Evolutionary conservation across 176 grass and related monocot genomes (phyloP).

Genomic region (Elymus sibiricus): DNA sequence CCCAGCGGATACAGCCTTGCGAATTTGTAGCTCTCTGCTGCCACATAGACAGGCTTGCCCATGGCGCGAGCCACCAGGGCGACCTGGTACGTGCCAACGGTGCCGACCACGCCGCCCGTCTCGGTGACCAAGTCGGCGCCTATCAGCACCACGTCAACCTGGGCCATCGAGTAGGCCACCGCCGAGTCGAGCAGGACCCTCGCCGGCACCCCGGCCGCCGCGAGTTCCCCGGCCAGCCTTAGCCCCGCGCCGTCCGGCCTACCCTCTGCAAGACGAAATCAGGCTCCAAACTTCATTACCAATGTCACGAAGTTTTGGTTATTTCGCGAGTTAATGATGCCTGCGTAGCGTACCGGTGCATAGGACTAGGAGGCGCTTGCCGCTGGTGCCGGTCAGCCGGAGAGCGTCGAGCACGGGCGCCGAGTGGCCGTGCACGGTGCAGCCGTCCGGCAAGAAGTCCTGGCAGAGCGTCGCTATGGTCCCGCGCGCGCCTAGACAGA

Average conservation of each 20-base stretch:
- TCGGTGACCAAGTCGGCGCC: constrained; percentile 49
- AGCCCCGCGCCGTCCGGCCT: constrained; percentile 58
- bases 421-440: constrained; percentile 57
- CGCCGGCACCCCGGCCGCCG: constrained; percentile 43
- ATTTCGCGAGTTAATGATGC: not conserved
- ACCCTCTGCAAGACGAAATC: constrained; percentile 38
- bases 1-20: constrained; percentile 49
- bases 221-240: constrained; percentile 47
- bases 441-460: constrained; percentile 61
- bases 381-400: constrained; percentile 43
- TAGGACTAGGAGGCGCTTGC: constrained; percentile 48
- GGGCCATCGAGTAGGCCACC: constrained; percentile 52
- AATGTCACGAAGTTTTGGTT: not conserved
- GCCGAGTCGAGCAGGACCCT: constrained; percentile 58
- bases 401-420: constrained; percentile 48
- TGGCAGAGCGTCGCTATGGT: constrained; percentile 62
- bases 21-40: constrained; percentile 69
- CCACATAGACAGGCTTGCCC: constrained; percentile 59
- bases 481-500: constrained; percentile 22
- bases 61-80: constrained; percentile 57
- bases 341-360: constrained; percentile 36
- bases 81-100: constrained; percentile 65
- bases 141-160: constrained; percentile 55
- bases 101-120: constrained; percentile 63
- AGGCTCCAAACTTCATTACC: not conserved